Percentiles rank a stretch among this genome's conserved stretches.
Evolutionary conservation across 2,329 filamentous ascomycete genomes (phyloP).

Genomic region (Curvularia eragrostidis): DNA sequence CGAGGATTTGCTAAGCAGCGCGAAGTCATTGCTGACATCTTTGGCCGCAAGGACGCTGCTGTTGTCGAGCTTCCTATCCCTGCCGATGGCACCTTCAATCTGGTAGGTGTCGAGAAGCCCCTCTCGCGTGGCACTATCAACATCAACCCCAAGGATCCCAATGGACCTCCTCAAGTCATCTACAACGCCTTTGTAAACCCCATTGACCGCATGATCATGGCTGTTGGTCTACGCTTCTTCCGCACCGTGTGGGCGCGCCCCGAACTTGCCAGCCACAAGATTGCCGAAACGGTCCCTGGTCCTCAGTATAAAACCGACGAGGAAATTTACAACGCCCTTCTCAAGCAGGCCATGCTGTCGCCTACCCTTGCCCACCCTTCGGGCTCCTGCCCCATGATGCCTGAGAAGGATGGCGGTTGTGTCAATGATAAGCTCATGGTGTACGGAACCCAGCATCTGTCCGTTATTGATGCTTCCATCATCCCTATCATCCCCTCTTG

Average conservation of each 20-base stretch:
- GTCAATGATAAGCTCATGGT: slow-evolving; percentile 36
- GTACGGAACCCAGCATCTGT: slow-evolving; percentile 38
- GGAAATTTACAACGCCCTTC: slow-evolving; percentile 30
- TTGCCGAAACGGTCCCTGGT: slow-evolving; percentile 34
- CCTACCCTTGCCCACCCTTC: slow-evolving; percentile 43
- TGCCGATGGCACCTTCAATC: slow-evolving; percentile 35
- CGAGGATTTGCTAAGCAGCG: slow-evolving; percentile 34
- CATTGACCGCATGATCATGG: slow-evolving; percentile 36
- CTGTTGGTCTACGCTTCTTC: slow-evolving; percentile 44
- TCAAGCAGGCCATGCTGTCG: slow-evolving; percentile 26
- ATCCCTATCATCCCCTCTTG: slow-evolving; percentile 41
- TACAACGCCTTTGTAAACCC: slow-evolving; percentile 41
- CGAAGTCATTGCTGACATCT: slow-evolving; percentile 28
- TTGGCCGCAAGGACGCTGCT: slow-evolving; percentile 33
- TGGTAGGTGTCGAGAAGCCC: slow-evolving; percentile 43
- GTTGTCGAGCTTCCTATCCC: slow-evolving; percentile 47
- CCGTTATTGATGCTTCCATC: slow-evolving; percentile 42
- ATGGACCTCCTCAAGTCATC: slow-evolving; percentile 33
- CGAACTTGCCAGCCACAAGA: slow-evolving; percentile 31
- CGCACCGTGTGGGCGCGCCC: slow-evolving; percentile 41
- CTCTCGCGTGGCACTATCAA: slow-evolving; percentile 44
- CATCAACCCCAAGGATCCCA: slow-evolving; percentile 42
- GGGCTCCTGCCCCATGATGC: slow-evolving; percentile 42
- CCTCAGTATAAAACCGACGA: slow-evolving; percentile 32
- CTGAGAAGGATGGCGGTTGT: slow-evolving; percentile 36